Base-by-base conservation (phyloP, 257 asterid species). In the Nicotiana sylvestris region DNA sequence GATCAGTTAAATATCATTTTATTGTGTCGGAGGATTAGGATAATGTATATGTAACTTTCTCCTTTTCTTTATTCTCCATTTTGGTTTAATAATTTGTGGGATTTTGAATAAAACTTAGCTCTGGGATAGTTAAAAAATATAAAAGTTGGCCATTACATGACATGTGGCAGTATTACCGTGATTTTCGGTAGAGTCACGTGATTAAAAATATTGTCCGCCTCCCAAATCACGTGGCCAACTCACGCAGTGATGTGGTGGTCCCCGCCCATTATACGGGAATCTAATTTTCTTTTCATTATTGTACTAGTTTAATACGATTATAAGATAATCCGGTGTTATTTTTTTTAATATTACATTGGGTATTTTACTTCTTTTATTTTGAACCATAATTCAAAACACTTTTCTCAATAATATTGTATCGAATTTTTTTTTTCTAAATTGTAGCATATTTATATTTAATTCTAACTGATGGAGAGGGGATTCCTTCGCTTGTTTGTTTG, bases 151-250 rank as follows among this genome's bases (percentile, higher is more conserved):
- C 37, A 5, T 2, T 9, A 13, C 1, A 9, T 7, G 82, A 87
- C 90, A 90, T 87, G 91, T 91, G 93, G 85, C 88, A 0, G 17
- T 0, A 2, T 17, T 1, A 4, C 89, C 94, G 90, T 86, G 81
- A 89, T 88, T 3, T 53, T 87, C 89, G 92, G 80, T 77, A 81
- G 67, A 82, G 88, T 86, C 98, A 94, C 96, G 98, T 94, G 98
- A 90, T 87, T 78, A 77, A 89, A 89, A 88, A 84, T 86, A 84
- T 6, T 83, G 88, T 83, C 92, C 93, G 91, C 93, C 97, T 86
- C 96, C 89, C 92, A 66, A 80, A 91, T 94, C 97, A 92, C 97
- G 97, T 92, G 97, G 98, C 94, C 98, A 94, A 90, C 97, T 90
- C 94, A 91, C 80, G 83, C 76, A 61, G 90, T 82, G 89, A 85